Conservation (phyloP, 2,329 filamentous ascomycete species). For the Fusarium subglutinans region DNA sequence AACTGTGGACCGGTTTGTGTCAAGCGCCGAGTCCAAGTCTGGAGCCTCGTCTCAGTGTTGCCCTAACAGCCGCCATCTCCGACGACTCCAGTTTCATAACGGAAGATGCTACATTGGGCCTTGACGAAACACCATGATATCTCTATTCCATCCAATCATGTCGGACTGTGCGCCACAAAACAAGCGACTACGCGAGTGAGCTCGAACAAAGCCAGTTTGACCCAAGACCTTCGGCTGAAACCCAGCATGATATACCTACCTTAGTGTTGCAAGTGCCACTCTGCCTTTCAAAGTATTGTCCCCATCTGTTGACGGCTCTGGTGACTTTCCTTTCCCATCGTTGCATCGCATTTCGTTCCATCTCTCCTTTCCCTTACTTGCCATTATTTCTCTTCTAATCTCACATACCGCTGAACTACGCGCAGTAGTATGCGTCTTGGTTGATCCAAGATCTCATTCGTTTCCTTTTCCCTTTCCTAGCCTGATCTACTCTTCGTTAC, state of each 20-base stretch:
- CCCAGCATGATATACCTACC: conserved; percentile 3
- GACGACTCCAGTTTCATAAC: conserved; percentile 58
- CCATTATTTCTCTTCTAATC: conserved; percentile 26
- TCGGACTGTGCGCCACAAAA: conserved; percentile 12
- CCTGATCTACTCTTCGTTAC: conserved; percentile 46
- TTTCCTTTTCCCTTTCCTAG: conserved; percentile 33
- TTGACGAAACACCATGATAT: conserved; percentile 28
- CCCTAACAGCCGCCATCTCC: conserved; percentile 45
- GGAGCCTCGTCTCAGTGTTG: conserved; percentile 36
- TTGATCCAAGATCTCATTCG: conserved; percentile 32
- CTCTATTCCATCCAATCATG: conserved; percentile 36
- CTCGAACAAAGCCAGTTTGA: conserved; percentile 44
- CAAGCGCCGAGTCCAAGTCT: conserved; percentile 16
- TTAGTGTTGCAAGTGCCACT: conserved; percentile 34
- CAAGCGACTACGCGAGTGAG: conserved; percentile 24
- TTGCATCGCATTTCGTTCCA: conserved; percentile 20
- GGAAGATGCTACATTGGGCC: conserved; percentile 47
- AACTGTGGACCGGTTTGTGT: conserved; percentile 15
- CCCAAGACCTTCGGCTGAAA: conserved; percentile 36
- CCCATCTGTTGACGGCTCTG: conserved; percentile 12
- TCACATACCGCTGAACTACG: conserved; percentile 23
- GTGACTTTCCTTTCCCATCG: conserved; percentile 7
- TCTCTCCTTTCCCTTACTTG: conserved; percentile 26
- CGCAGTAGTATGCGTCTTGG: conserved; percentile 27
- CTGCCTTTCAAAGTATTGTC: conserved; percentile 9